Base-by-base conservation (phyloP, 2,329 filamentous ascomycete genomes). In the Hirsutella thompsonii region DNA sequence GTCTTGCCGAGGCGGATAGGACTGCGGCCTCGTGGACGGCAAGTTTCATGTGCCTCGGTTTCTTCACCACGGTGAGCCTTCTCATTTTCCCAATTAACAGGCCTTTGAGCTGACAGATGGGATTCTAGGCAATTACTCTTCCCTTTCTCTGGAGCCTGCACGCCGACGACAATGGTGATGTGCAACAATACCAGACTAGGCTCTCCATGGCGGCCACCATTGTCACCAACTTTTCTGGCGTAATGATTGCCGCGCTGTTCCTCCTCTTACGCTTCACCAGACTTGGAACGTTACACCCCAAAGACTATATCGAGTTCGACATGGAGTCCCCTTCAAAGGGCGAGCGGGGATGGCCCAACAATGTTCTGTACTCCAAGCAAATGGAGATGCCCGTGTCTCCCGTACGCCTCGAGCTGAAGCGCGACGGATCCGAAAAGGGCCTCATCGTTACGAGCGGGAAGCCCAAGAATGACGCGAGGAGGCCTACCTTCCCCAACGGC, bases 11-110 rank as follows among this genome's bases (percentile, higher is more conserved):
- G 18, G 65, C 69, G 14, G 76, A 83, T 55, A 66, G 80, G 37
- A 69, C 77, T 43, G 67, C 74, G 28, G 79, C 80, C 4, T 83
- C 79, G 6, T 68, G 76, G 44, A 83, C 83, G 76, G 74, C 81
- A 10, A 84, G 81, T 54, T 83, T 80, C 53, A 62, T 82, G 46
- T 57, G 69, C 2, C 55, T 81, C 40, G 74, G 68, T 14, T 61
- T 76, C 41, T 56, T 73, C 38, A 76, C 69, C 41, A 75, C 70
- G 54, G 79, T 82, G 51, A 59, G 72, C 62, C 19, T 16, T 9
- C n/a, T 11, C 16, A 20, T 10, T 9, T 8, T 26, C 6, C 14
- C 9, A 20, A 30, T 2, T 32, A 9, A n/a, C 18, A 18, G 14
- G 18, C 10, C 14, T 20, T 18, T 6, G 6, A 11, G 29, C 21